Base-by-base conservation (phyloP, 108 stramenopile species). In the Aurantiochytrium sp. region DNA sequence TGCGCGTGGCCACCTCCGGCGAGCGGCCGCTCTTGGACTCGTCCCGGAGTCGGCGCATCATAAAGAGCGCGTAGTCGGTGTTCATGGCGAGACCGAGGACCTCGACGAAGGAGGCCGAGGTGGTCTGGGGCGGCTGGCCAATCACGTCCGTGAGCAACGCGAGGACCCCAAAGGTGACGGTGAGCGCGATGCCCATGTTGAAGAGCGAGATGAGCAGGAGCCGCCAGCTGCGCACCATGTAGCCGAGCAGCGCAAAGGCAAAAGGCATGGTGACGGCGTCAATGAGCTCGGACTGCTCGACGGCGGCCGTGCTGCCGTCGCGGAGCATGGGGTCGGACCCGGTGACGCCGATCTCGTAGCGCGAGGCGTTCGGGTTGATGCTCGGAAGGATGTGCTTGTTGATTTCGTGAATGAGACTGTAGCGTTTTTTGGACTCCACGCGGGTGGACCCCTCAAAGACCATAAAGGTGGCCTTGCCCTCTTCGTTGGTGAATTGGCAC, bases 191-290 rank as follows among this genome's bases (percentile, higher is more conserved):
- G 45, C 36, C 73, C 73, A 81, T 81, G 73, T 81, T 81, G 39
- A 81, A 48, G 24, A 81, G 45, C 0, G 73, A 81, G 2, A 81
- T 81, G 2, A 81, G 73, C 3, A 81, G 24, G 17, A 81, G 73
- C 45, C 73, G 73, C 73, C 73, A 81, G 73, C 42, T 48, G 39
- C 73, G 73, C n/a, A 81, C 45, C 73, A 81, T 81, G 45, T 81
- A 81, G n/a, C 73, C 73, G 0, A 81, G 45, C 12, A 81, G 73
- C 21, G 73, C 73, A 48, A 81, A 81, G 24, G 73, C 73, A 81
- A 81, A 48, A 81, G 73, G 73, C 73, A 81, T 81, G n/a, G 73
- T 81, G 6, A 42, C 45, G 0, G 45, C 45, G 45, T 81, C 73
- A 4, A 81, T 81, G 39, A 41, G 39, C 73, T 81, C 73, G 45